Base-by-base conservation (phyloP, 495 filamentous ascomycete genomes). In the Penicillium robsamsonii region DNA sequence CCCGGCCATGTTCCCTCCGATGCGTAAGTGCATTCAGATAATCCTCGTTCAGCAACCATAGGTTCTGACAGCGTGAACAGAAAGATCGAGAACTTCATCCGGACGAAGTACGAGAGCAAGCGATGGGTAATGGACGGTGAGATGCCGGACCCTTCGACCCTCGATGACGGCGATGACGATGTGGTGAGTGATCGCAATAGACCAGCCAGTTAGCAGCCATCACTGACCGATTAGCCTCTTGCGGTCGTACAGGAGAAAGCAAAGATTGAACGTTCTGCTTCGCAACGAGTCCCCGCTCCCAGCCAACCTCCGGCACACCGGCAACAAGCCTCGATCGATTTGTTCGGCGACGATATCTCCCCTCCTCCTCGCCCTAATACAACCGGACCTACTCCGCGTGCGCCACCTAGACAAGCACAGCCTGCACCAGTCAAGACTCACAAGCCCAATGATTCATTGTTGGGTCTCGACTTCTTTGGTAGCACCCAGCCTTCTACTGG, bases 61-160 rank as follows among this genome's bases (percentile, higher is more conserved):
- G 17, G 1, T 22, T 50, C 48, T 62, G 38, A 64, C 38, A 15
- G 8, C 35, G 38, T 13, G 6, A 22, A 55, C 46, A 87, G 84
- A 43, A 98, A 98, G 78, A 97, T 98, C 59, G 94, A 97, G 79
- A 98, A 97, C 73, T 98, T 98, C 62, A 96, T 98, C 58, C 84
- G 95, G 42, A 98, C 94, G 35, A 98, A 98, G 72, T 98, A 98
- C 70, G 94, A 98, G 64, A 87, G 91, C 9, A 97, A 96, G 79
- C 80, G 95, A 73, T 98, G 94, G 94, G 89, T 92, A 2, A 96
- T 97, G 93, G 95, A 98, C 55, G 94, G 95, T 3, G 83, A 81
- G 11, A 92, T 97, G 73, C 95, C 95, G 9, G 90, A 97, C 64
- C 95, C 95, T 22, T 79, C 88, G 0, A 90, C 86, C n/a, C 72